Evolutionary conservation across 805 yeast species (phyloP).

Genomic region (Suhomyces vadensis): DNA sequence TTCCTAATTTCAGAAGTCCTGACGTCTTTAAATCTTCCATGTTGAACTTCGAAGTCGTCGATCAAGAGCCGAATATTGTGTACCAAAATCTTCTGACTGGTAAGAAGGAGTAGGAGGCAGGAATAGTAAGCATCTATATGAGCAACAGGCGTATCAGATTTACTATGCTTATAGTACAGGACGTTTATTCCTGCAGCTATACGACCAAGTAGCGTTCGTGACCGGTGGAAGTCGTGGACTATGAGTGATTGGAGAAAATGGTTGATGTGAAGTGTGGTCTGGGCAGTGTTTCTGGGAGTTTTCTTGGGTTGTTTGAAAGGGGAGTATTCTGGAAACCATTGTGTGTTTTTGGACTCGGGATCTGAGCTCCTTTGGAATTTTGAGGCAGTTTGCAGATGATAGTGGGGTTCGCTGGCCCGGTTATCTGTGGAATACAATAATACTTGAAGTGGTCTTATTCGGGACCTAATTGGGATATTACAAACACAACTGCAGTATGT

Average conservation of each 20-base stretch:
- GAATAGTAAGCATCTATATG: conserved; percentile 15
- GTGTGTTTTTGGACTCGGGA: too few relatives aligned
- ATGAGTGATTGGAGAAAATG: conserved; percentile 17
- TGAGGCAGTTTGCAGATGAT: too few relatives aligned
- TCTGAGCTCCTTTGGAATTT: too few relatives aligned
- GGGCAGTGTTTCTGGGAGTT: conserved; percentile 2
- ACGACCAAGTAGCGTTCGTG: conserved; percentile 11
- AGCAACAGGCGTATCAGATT: not conserved
- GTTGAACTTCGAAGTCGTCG: conserved; percentile 10
- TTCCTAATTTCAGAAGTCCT: not conserved
- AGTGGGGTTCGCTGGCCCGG: too few relatives aligned
- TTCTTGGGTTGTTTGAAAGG: not conserved
- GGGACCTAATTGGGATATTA: too few relatives aligned
- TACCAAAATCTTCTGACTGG: conserved; percentile 4
- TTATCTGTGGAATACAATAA: too few relatives aligned
- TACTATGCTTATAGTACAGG: conserved; percentile 3
- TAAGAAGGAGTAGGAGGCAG: conserved; percentile 12
- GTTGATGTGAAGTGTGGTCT: conserved; percentile 14
- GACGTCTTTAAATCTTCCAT: not conserved
- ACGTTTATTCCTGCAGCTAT: conserved; percentile 8
- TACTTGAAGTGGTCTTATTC: too few relatives aligned
- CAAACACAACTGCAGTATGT: too few relatives aligned
- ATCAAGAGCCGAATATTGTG: conserved; percentile 14
- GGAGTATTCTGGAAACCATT: not conserved
- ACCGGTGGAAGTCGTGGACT: conserved; percentile 14